Base-by-base conservation (phyloP, 129 eudicot genomes). In the Flaveria trinervia region DNA sequence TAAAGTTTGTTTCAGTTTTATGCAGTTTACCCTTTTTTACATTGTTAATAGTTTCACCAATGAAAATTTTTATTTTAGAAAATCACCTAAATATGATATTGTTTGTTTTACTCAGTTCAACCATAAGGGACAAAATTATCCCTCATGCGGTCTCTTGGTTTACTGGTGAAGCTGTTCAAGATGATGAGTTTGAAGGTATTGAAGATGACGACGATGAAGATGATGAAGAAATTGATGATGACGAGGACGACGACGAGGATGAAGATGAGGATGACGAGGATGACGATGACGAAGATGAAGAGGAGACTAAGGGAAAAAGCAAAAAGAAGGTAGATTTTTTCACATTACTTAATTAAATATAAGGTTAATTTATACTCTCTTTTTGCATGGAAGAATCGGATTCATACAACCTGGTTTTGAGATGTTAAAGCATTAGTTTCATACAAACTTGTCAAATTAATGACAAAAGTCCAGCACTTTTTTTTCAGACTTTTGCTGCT, bases 111-210 rank as follows among this genome's bases (percentile, higher is more conserved):
- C 80, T 86, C 87, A 92, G 97, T 13, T 89, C 96, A 45, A 86
- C 92, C 28, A 89, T 91, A 15, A 80, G 95, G 17, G 97, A 91
- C 71, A 87, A 91, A 54, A 89, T 89, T 36, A 89, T 92, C 17
- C 97, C 97, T 50, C 92, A 88, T 72, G 97, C 97, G 6, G 93
- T 92, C 7, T 92, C 96, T 7, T 92, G 97, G 97, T 92, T 87
- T 80, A 92, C 98, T 28, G 98, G 98, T 10, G 98, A 92, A 75
- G 98, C 98, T 73, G 95, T 62, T 44, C 84, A 88, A 69, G 92
- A 62, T 4, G 97, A 92, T 60, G 92, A 89, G 1, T 83, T 87
- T 77, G 93, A 85, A 16, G 93, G 75, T 22, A 73, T 78, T 39
- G 93, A 88, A 9, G 92, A 83, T 2, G 92, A 85, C 0, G 95